A percentile compares a stretch with the other conserved stretches of the same genome.
These are phyloP conservation scores for Mycena belliarum DNA, from an alignment of 768 basidiomycete species.

Conservation along the genomic window DNA sequence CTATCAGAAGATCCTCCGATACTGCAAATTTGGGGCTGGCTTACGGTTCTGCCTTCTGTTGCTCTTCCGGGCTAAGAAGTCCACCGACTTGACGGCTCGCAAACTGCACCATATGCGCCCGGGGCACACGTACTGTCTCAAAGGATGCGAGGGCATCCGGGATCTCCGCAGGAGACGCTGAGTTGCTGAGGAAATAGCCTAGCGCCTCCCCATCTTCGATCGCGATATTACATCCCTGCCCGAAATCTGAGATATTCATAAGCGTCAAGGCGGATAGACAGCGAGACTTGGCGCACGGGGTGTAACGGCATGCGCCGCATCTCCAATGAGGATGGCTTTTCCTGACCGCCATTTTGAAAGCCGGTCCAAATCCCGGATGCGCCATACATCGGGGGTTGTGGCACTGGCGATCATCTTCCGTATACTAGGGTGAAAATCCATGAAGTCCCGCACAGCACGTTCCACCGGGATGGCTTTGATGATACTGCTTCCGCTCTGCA, in stretches of 20 bases:
- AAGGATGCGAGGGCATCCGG: conserved; percentile 6
- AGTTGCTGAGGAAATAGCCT: conserved; percentile 28
- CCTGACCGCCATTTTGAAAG: conserved; percentile 8
- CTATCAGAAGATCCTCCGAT: not conserved
- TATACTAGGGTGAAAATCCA: conserved; percentile 13
- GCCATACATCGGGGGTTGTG: conserved; percentile 16
- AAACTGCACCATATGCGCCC: conserved; percentile 19
- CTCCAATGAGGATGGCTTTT: conserved; percentile 16
- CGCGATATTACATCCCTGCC: conserved; percentile 34
- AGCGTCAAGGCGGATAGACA: not conserved
- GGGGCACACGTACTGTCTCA: conserved; percentile 7
- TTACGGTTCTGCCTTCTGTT: conserved; percentile 8
- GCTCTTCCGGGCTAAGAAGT: conserved; percentile 12
- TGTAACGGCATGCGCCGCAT: conserved; percentile 19
- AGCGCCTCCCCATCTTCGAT: conserved; percentile 37
- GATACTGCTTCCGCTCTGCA: conserved; percentile 14
- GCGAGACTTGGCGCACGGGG: conserved; percentile 4
- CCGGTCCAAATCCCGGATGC: conserved; percentile 18
- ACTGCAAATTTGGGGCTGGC: not conserved
- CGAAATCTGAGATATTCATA: conserved; percentile 8
- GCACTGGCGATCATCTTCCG: conserved; percentile 6
- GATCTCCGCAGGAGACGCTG: conserved; percentile 5
- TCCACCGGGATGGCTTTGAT: conserved; percentile 7
- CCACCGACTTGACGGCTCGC: conserved; percentile 13
- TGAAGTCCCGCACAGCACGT: conserved; percentile 10